Conservation (phyloP, 2,329 filamentous ascomycete species). For the Aurifilum marmelostoma region DNA sequence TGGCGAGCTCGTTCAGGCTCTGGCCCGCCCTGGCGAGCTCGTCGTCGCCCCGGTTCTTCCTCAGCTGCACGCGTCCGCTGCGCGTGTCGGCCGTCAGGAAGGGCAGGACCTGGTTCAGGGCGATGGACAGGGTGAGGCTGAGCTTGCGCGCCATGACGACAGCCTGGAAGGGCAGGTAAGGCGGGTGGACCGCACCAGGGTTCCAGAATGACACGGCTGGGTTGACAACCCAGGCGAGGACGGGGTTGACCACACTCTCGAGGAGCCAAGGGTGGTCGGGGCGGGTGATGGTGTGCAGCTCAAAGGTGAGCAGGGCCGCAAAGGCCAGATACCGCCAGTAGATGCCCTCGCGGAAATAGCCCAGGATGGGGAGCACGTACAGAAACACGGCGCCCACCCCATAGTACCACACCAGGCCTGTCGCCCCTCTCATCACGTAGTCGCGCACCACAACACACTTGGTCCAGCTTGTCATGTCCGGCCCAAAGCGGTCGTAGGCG, state of each 20-base stretch:
- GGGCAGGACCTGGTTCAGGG: slow-evolving; percentile 78
- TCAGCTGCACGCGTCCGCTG: slow-evolving; percentile 36
- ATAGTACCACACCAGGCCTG: slow-evolving; percentile 64
- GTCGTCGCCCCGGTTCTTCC: slow-evolving; percentile 39
- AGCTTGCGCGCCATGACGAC: slow-evolving; percentile 75
- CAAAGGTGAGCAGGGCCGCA: slow-evolving; percentile 56
- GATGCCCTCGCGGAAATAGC: slow-evolving; percentile 69
- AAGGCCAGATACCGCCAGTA: slow-evolving; percentile 68
- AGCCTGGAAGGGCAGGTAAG: slow-evolving; percentile 84
- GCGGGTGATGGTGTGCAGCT: slow-evolving; percentile 59
- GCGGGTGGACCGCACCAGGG: slow-evolving; percentile 50
- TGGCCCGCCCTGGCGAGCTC: slow-evolving; percentile 56
- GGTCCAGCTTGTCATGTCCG: slow-evolving; percentile 68
- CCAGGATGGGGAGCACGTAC: slow-evolving; percentile 64
- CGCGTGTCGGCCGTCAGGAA: slow-evolving; percentile 53
- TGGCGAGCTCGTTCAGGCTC: slow-evolving; percentile 69
- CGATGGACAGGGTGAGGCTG: slow-evolving; percentile 79
- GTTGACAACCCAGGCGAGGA: slow-evolving; percentile 41
- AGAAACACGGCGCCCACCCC: slow-evolving; percentile 58
- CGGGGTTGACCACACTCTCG: slow-evolving; percentile 47
- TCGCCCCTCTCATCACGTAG: slow-evolving; percentile 69
- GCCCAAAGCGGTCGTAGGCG: slow-evolving; percentile 88
- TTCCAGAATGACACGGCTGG: slow-evolving; percentile 41
- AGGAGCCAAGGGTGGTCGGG: slow-evolving; percentile 54
- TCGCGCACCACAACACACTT: slow-evolving; percentile 71